Evolutionary conservation across 2,329 filamentous ascomycete genomes (phyloP).

Genomic region (Exophiala sp.): DNA sequence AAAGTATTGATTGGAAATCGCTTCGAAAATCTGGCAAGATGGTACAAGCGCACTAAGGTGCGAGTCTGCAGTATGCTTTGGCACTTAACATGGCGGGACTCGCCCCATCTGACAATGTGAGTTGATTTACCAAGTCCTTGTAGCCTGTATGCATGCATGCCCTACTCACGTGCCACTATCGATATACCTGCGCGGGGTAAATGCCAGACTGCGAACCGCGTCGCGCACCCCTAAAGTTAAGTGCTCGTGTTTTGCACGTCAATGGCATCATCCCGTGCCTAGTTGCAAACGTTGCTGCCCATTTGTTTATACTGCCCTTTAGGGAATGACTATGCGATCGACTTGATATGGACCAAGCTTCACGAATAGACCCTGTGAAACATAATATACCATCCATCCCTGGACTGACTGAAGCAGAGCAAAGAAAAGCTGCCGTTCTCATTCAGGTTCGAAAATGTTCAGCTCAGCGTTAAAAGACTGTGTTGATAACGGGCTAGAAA

Average conservation of each 20-base stretch:
- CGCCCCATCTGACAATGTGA: not conserved
- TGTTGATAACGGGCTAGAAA: conserved; percentile 43
- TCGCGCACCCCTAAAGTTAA: too few relatives aligned
- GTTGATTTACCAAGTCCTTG: conserved; percentile 9
- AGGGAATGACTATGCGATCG: not conserved
- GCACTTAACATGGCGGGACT: not conserved
- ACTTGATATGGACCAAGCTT: not conserved
- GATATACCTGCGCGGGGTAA: too few relatives aligned
- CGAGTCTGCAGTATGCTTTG: not conserved
- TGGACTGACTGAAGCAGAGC: conserved; percentile 14
- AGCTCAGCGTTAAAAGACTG: not conserved
- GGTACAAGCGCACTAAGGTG: not conserved
- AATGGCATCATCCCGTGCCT: too few relatives aligned
- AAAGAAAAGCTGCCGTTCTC: conserved; percentile 17
- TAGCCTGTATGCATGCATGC: too few relatives aligned
- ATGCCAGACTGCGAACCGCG: too few relatives aligned
- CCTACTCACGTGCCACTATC: too few relatives aligned
- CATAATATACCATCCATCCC: not conserved
- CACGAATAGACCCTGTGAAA: not conserved
- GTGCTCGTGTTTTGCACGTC: too few relatives aligned
- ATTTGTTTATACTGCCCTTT: too few relatives aligned
- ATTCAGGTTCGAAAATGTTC: conserved; percentile 11
- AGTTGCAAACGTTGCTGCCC: too few relatives aligned
- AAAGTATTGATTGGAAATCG: too few relatives aligned
- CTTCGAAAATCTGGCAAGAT: too few relatives aligned